A percentile compares a stretch with the other conserved stretches of the same genome.
Evolutionary conservation across 2,329 filamentous ascomycete species (phyloP).

Genomic region (Aspergillus aculeatus): DNA sequence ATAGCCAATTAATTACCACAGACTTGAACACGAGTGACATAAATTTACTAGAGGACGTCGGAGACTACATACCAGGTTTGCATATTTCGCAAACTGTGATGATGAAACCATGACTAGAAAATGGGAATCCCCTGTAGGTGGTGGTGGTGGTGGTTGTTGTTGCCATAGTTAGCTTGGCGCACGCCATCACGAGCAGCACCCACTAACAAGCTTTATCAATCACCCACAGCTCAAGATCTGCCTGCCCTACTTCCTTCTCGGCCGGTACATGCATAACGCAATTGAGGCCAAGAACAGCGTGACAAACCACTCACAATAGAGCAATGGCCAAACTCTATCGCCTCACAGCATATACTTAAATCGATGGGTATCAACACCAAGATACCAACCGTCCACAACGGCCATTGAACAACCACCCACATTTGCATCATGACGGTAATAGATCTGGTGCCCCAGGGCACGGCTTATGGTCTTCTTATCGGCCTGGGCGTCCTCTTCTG

Average conservation of each 20-base stretch:
- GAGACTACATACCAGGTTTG: too few species aligned
- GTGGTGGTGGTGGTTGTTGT: neutral
- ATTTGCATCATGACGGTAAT: neutral
- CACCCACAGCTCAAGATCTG: neutral
- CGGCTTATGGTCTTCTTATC: slow-evolving; percentile 49
- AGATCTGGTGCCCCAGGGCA: slow-evolving; percentile 28
- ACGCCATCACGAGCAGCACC: neutral
- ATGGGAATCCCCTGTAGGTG: too few species aligned
- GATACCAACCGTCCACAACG: neutral
- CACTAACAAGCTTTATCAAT: neutral
- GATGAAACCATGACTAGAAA: too few species aligned
- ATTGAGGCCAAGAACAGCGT: slow-evolving; percentile 4
- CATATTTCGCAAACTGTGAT: too few species aligned
- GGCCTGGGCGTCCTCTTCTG: slow-evolving; percentile 51
- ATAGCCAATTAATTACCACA: too few species aligned
- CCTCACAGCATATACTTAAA: neutral
- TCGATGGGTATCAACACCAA: neutral
- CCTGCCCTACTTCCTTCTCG: neutral
- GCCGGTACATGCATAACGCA: slow-evolving; percentile 5
- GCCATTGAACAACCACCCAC: neutral
- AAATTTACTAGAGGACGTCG: too few species aligned
- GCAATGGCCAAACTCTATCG: neutral
- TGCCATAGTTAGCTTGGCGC: neutral
- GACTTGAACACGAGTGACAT: too few species aligned
- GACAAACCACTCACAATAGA: neutral